Evolutionary conservation across 2,329 filamentous ascomycete genomes (phyloP).

Genomic region (Alternaria hordeiaustralica): DNA sequence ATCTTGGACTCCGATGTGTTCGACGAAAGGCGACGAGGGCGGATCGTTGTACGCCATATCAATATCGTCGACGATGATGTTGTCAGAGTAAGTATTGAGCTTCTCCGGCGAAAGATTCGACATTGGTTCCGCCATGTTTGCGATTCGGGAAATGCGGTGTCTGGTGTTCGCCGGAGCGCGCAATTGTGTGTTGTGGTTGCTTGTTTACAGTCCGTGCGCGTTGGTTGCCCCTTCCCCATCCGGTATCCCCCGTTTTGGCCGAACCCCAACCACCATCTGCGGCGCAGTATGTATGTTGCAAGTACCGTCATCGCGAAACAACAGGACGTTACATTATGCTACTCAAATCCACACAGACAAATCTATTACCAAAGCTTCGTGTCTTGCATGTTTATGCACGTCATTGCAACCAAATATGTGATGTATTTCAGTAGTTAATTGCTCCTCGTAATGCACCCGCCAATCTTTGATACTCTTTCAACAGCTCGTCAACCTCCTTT

Average conservation of each 20-base stretch:
- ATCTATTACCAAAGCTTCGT: background rate
- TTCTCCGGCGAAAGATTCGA: conserved; percentile 38
- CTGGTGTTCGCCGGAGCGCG: conserved; percentile 17
- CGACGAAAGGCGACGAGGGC: conserved; percentile 58
- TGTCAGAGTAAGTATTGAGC: conserved; percentile 31
- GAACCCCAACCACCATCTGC: background rate
- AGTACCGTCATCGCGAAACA: background rate
- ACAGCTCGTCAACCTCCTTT: conserved; percentile 56
- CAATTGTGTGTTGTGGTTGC: conserved; percentile 16
- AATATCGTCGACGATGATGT: conserved; percentile 33
- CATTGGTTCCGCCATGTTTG: conserved; percentile 43
- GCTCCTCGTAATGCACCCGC: conserved; percentile 53
- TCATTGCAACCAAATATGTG: background rate
- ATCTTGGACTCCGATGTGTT: conserved; percentile 50
- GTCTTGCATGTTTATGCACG: background rate
- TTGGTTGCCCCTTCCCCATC: conserved; percentile 15
- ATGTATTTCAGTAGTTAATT: conserved; percentile 43
- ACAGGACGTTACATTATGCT: background rate
- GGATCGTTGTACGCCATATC: conserved; percentile 51
- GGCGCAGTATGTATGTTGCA: background rate
- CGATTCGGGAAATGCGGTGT: conserved; percentile 10
- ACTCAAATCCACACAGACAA: background rate
- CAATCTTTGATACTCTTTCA: conserved; percentile 54
- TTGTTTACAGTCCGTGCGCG: conserved; percentile 21
- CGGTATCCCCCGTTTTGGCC: conserved; percentile 16